Evolutionary conservation across 2,329 filamentous ascomycete genomes (phyloP).

Genomic region (Ceratocystis albifundus): DNA sequence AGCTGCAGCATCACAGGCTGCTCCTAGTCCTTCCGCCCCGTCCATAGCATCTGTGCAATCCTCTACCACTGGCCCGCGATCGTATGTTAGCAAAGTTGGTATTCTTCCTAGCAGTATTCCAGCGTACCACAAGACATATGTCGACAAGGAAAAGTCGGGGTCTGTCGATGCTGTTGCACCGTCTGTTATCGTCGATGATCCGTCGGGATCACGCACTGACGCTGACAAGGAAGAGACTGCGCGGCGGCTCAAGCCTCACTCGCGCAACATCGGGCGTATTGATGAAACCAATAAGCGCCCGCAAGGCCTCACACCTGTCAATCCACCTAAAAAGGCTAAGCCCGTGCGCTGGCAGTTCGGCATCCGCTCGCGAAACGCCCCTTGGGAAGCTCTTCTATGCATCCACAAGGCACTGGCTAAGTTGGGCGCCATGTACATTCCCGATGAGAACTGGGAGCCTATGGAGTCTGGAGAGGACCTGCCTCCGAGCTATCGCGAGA

Average conservation of each 20-base stretch:
- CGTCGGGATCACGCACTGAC: conserved; percentile 43
- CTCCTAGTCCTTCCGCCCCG: conserved; percentile 40
- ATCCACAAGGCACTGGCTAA: conserved; percentile 86
- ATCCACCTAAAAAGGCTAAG: conserved; percentile 58
- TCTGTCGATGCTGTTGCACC: conserved; percentile 34
- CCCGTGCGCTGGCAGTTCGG: conserved; percentile 96
- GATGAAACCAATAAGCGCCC: conserved; percentile 45
- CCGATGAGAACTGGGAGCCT: conserved; percentile 48
- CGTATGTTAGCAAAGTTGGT: conserved; percentile 72
- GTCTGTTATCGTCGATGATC: conserved; percentile 38
- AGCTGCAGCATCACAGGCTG: conserved; percentile 4
- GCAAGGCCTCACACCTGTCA: conserved; percentile 51
- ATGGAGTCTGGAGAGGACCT: conserved; percentile 35
- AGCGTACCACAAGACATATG: conserved; percentile 79
- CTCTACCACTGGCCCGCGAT: conserved; percentile 41
- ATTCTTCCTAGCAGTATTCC: conserved; percentile 86
- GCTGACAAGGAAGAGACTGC: conserved; percentile 74
- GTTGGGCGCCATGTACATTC: conserved; percentile 79
- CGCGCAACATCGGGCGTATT: conserved; percentile 51
- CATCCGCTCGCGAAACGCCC: conserved; percentile 85
- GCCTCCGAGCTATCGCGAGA: conserved; percentile 34
- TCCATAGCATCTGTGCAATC: conserved; percentile 40
- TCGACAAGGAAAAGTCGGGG: conserved; percentile 57
- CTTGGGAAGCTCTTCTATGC: conserved; percentile 85
- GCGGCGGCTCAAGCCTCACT: conserved; percentile 74